phyloP scores from a whole-genome alignment of 2,329 filamentous ascomycete genomes.

The Atkinsonella hypoxylon region DNA sequence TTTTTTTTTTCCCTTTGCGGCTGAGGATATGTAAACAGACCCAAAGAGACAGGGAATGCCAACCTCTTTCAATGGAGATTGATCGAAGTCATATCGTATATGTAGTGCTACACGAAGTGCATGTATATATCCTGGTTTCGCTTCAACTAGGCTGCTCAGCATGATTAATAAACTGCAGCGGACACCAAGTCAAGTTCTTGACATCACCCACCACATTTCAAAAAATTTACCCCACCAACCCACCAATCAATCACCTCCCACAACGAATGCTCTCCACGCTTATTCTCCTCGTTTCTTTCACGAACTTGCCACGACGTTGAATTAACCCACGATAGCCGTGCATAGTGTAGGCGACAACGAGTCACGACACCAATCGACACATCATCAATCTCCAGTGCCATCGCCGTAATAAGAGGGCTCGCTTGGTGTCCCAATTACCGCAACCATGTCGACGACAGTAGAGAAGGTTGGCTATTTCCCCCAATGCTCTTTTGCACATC shows the following conservation, averaged over 20 bases:
- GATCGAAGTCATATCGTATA: slow-evolving; percentile 17
- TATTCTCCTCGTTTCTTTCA: not conserved
- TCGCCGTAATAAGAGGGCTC: not conserved
- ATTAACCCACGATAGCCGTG: not conserved
- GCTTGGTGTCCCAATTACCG: slow-evolving; percentile 8
- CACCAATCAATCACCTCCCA: slow-evolving; percentile 9
- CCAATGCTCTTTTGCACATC: not conserved
- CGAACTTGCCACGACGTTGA: not conserved
- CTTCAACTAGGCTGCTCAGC: no score
- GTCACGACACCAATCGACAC: not conserved
- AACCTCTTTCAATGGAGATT: slow-evolving; percentile 11
- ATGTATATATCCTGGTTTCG: no score
- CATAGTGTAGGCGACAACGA: not conserved
- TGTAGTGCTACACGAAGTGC: not conserved
- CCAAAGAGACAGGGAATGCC: slow-evolving; percentile 3
- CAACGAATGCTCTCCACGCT: not conserved
- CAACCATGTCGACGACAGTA: slow-evolving; percentile 88
- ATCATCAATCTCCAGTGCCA: not conserved
- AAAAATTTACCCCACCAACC: slow-evolving; percentile 29
- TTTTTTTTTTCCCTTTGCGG: slow-evolving; percentile 1
- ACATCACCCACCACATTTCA: slow-evolving; percentile 5
- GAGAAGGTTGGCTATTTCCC: slow-evolving; percentile 61
- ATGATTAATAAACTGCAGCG: not conserved
- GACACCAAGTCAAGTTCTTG: not conserved
- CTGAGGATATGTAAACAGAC: slow-evolving; percentile 1